Evolutionary conservation across 306 rosid genomes (phyloP), one percentile per base, ranked within the genome.

Genomic region (Castanea mollissima): DNA sequence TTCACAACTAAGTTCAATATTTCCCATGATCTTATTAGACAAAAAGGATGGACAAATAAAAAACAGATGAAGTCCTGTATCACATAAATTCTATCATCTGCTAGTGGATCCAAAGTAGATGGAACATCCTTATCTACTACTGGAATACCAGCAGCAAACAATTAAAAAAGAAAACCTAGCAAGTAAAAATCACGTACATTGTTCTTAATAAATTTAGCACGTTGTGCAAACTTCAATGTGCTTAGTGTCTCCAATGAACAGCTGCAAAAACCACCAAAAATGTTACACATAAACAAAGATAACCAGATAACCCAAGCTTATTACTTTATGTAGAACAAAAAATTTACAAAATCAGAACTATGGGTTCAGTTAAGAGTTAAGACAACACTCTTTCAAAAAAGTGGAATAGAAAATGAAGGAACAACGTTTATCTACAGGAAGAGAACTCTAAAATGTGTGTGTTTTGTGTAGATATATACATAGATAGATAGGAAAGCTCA

Each of bases 151-250:
- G 54, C 38, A 71, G 80, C 65, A 23, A 3, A 12, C 49, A 74
- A 63, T 68, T 11, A 20, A 34, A 78, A 44, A 62, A 32, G 6
- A 54, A 65, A 70, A 41, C 46, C 46, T 41, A 41, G 46, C 69
- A 65, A 41, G 19, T 27, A 77, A 64, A 38, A 54, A n/a, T 41
- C 74, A 54, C 90, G 5, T 93, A 95, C 99, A 80, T 95, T 95
- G 82, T 95, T 95, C 90, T 93, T 95, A 19, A 95, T 93, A 78
- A 89, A 95, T 79, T 93, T 95, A 74, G 99, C 99, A 1, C 99
- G 97, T 64, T 95, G 99, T 59, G 99, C 99, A 34, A 95, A 95
- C 89, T 95, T 95, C 87, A 95, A 75, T 65, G 99, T 95, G 97
- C 99, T 95, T 76, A 95, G 74, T n/a, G 99, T 95, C 92, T 95